Base-by-base conservation (phyloP, 768 basidiomycete species). In the Tylopilus subfusipes region DNA sequence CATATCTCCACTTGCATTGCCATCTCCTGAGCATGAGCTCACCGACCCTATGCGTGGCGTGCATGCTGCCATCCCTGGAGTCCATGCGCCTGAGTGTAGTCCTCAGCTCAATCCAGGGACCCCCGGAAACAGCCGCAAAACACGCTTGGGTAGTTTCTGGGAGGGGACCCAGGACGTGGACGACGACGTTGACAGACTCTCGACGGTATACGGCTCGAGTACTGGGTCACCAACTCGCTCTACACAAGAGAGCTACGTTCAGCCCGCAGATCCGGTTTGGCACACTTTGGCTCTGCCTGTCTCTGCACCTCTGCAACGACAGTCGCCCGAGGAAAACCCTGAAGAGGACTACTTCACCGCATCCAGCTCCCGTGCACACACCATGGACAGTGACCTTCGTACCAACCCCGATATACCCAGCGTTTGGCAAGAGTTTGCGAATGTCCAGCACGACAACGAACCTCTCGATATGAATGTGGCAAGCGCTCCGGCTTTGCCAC, bases 21-120 rank as follows among this genome's bases (percentile, higher is more conserved):
- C 94, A 2, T 91, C 88, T 12, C 94, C 94, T 0, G 94, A 98
- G 65, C 85, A 89, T 61, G 94, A 97, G 65, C 80, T 96, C 24
- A 86, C 86, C 11, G 94, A 97, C 70, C 94, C 94, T 0, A 85
- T 97, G 83, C 83, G 89, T 34, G 83, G 84, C 31, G 79, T 86
- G 21, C 84, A 79, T 10, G 77, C 87, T 24, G 75, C 82, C 10
- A 80, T 88, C 42, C 86, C 88, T 1, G 81, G 85, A 22, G 78
- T 82, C 11, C 82, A 85, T 66, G 76, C 50, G 56, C 65, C 54
- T 64, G 65, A 61, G 46, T 65, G 67, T 24, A 70, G 72, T 67
- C 61, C 68, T 46, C 69, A 72, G 21, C 65, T 63, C 42, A 70
- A 73, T 21, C 69, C 76, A 0, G 63, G 67, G 18, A 80, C 80